Evolutionary conservation across 2,329 filamentous ascomycete species (phyloP).

Genomic region (Acrodontium crateriforme): DNA sequence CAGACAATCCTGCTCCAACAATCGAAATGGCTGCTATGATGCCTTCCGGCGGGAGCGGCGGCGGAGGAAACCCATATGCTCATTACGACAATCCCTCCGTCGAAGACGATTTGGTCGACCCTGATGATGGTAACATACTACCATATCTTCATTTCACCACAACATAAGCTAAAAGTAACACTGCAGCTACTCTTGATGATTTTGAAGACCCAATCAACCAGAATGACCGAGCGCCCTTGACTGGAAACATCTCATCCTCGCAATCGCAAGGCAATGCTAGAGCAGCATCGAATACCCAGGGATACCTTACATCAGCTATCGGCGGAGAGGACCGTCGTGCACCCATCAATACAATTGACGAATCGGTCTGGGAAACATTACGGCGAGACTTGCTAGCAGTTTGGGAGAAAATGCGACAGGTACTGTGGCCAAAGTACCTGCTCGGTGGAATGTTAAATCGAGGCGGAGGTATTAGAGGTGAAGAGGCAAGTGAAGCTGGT

Average conservation of each 20-base stretch:
- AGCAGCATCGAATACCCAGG: constrained; percentile 49
- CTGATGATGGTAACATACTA: constrained; percentile 33
- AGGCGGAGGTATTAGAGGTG: constrained; percentile 43
- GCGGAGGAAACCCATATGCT: constrained; percentile 22
- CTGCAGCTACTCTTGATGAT: constrained; percentile 71
- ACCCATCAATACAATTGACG: constrained; percentile 86
- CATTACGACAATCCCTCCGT: constrained; percentile 33
- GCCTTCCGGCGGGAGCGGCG: constrained; percentile 22
- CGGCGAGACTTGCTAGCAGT: constrained; percentile 82
- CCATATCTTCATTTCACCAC: background rate
- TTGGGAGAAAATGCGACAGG: constrained; percentile 97
- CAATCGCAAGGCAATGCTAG: constrained; percentile 44
- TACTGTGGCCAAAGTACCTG: constrained; percentile 89
- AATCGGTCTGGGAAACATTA: constrained; percentile 94
- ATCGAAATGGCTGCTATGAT: constrained; percentile 31
- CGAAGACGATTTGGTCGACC: constrained; percentile 39
- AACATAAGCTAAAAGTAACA: background rate
- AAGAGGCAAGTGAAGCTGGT: constrained; percentile 29
- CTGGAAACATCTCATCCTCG: constrained; percentile 54
- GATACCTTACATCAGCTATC: constrained; percentile 77
- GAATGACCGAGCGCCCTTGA: constrained; percentile 64
- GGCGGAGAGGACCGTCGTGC: constrained; percentile 85
- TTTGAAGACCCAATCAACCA: constrained; percentile 74
- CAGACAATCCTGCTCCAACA: background rate
- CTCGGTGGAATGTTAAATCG: constrained; percentile 52